These are phyloP conservation scores for Trichoderma orchidacearum DNA, from an alignment of 495 filamentous ascomycete genomes.

Conservation along the genomic window DNA sequence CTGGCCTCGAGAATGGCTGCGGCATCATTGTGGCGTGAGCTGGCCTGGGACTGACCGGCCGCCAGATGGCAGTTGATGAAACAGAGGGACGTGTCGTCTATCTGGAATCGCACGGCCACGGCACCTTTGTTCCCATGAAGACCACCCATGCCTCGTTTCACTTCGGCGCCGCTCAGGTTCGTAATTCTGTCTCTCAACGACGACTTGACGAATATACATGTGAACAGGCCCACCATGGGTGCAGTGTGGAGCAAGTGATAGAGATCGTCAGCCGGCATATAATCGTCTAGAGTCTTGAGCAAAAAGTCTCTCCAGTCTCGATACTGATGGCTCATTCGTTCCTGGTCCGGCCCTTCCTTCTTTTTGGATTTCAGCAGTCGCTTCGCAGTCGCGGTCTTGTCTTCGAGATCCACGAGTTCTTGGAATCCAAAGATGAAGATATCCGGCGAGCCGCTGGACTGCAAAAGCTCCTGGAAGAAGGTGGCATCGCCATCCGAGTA, in stretches of 20 bases:
- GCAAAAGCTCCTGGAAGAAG: constrained; percentile 66
- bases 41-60: constrained; percentile 81
- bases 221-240: constrained; percentile 87
- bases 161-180: constrained; percentile 62
- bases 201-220: constrained; percentile 83
- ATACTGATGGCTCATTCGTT: constrained; percentile 95
- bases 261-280: constrained; percentile 62
- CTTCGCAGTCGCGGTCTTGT: constrained; percentile 94
- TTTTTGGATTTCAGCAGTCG: constrained; percentile 70
- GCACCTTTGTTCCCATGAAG: constrained; percentile 94
- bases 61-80: constrained; percentile 97
- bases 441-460: constrained; percentile 62
- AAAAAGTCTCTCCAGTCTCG: constrained; percentile 90
- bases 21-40: constrained; percentile 84
- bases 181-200: constrained; percentile 60
- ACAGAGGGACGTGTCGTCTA: constrained; percentile 88
- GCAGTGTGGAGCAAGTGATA: constrained; percentile 81
- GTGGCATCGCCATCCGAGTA: constrained; percentile 48
- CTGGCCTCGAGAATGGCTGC: constrained; percentile 75
- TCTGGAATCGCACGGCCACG: constrained; percentile 74
- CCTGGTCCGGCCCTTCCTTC: constrained; percentile 79
- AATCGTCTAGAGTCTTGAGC: constrained; percentile 62
- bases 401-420: constrained; percentile 90
- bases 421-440: constrained; percentile 96
- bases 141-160: constrained; percentile 92